Evolutionary conservation across 139 green algal genomes (phyloP).

Genomic region (Chlorella sp.): DNA sequence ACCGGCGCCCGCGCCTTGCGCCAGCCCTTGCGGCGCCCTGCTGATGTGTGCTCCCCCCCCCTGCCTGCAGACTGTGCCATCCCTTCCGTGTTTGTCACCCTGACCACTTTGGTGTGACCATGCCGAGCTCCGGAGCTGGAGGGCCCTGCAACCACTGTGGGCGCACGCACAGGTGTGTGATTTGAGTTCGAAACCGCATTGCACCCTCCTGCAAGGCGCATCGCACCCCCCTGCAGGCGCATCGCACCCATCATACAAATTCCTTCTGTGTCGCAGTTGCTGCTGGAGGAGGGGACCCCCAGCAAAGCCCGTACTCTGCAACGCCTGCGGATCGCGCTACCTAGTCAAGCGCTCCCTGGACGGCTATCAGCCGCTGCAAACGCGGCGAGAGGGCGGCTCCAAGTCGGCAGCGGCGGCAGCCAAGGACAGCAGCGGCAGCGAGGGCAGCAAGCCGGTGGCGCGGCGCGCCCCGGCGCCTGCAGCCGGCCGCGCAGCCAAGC

Average conservation of each 20-base stretch:
- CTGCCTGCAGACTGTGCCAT: no score
- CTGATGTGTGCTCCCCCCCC: not conserved
- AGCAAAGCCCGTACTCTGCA: conserved; percentile 74
- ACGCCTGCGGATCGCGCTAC: conserved; percentile 71
- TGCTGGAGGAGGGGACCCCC: conserved; percentile 65
- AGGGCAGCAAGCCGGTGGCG: not conserved
- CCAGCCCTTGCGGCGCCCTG: not conserved
- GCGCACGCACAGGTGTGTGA: not conserved
- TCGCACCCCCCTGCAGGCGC: no score
- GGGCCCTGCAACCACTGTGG: conserved; percentile 53
- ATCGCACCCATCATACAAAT: no score
- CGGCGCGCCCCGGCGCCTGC: not conserved
- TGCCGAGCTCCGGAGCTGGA: conserved; percentile 22
- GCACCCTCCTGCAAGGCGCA: no score
- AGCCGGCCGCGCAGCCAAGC: conserved; percentile 5
- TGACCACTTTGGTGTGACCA: not conserved
- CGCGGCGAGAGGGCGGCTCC: conserved; percentile 4
- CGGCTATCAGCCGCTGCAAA: conserved; percentile 40
- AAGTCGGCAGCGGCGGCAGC: not conserved
- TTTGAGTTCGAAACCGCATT: no score
- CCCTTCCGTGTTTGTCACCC: no score
- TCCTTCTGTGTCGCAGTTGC: conserved; percentile 4
- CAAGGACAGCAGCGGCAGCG: not conserved
- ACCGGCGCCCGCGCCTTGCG: no score
- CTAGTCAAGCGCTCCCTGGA: conserved; percentile 52